Evolutionary conservation across 768 basidiomycete genomes (phyloP).

Genomic region (Hemileccinum rubropunctum): DNA sequence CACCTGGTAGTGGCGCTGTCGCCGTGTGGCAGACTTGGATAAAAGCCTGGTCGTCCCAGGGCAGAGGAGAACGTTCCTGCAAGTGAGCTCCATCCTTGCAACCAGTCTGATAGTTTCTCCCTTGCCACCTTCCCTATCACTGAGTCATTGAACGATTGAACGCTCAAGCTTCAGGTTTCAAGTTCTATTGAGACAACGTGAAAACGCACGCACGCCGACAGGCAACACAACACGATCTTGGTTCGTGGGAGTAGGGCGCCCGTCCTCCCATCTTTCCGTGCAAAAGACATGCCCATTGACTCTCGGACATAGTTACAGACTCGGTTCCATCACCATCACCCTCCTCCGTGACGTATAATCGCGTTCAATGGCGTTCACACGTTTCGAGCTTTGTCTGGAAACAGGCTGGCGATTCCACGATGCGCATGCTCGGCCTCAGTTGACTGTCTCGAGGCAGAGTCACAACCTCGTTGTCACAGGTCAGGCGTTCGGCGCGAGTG

Average conservation of each 20-base stretch:
- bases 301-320: not conserved
- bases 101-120: slow-evolving; percentile 5
- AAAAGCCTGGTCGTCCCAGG: slow-evolving; percentile 10
- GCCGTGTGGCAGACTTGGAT: slow-evolving; percentile 25
- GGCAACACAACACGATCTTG: not conserved
- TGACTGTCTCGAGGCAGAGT: slow-evolving; percentile 19
- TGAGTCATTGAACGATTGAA: not conserved
- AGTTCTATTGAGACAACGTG: not conserved
- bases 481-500: slow-evolving; percentile 27
- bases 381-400: slow-evolving; percentile 21
- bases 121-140: not conserved
- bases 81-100: slow-evolving; percentile 8
- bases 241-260: not conserved
- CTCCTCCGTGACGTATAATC: not conserved
- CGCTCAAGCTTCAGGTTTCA: not conserved
- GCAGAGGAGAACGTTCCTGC: slow-evolving; percentile 1
- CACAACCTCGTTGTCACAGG: slow-evolving; percentile 22
- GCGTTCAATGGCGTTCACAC: slow-evolving; percentile 20
- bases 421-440: slow-evolving; percentile 19
- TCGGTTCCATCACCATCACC: not conserved
- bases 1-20: slow-evolving; percentile 29
- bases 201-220: not conserved
- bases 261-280: not conserved
- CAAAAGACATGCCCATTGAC: slow-evolving; percentile 2
- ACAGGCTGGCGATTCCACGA: slow-evolving; percentile 22